phyloP scores from a whole-genome alignment of 2,329 filamentous ascomycete genomes.

The Venturia carpophila region DNA sequence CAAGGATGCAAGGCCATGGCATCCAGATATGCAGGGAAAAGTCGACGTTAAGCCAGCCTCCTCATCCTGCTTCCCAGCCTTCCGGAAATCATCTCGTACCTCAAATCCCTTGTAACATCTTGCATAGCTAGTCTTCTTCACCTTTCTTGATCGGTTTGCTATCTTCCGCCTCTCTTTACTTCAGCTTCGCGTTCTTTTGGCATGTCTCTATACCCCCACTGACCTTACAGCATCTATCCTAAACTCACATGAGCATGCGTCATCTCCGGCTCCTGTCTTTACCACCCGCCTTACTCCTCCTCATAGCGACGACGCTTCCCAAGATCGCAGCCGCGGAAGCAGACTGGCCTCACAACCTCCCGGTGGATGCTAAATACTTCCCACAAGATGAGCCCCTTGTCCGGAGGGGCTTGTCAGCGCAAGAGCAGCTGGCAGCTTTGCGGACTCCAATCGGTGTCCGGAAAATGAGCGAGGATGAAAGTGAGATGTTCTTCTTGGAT shows the following conservation, averaged over 20 bases:
- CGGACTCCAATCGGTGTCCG: constrained; percentile 52
- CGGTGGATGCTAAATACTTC: constrained; percentile 39
- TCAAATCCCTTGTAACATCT: not conserved
- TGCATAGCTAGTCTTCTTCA: not conserved
- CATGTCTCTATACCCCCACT: not conserved
- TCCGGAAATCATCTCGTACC: not conserved
- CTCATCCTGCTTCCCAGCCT: constrained; percentile 6
- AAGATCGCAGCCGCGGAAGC: constrained; percentile 24
- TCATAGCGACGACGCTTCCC: constrained; percentile 12
- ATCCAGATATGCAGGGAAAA: not conserved
- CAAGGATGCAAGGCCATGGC: not conserved
- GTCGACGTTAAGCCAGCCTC: constrained; percentile 3
- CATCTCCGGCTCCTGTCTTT: constrained; percentile 17
- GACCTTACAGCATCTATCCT: not conserved
- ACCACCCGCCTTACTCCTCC: constrained; percentile 17
- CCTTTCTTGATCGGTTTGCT: not conserved
- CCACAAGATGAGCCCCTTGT: constrained; percentile 39
- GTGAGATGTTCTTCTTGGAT: constrained; percentile 65
- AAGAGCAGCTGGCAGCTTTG: constrained; percentile 30
- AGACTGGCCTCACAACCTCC: constrained; percentile 41
- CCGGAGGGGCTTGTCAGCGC: constrained; percentile 35
- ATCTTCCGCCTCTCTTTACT: not conserved
- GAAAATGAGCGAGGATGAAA: constrained; percentile 63
- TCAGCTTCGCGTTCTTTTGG: not conserved
- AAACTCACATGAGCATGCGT: not conserved